Percentiles rank a stretch among this genome's conserved stretches.
Evolutionary conservation across 2,329 filamentous ascomycete species (phyloP).

Genomic region (Arthrobotrys iridis): DNA sequence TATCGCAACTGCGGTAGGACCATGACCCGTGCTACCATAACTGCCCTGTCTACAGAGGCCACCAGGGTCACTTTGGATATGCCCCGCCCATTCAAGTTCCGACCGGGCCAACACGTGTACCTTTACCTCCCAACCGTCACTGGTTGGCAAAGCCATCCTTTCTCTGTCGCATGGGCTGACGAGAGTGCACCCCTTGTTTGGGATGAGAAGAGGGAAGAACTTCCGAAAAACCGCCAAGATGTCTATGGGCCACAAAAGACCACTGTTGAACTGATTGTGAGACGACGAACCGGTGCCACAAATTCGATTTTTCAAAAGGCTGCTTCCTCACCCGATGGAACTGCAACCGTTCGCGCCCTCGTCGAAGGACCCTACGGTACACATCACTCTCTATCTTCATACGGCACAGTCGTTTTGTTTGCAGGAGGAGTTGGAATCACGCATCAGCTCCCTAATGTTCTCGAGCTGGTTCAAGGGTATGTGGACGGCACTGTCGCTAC

Average conservation of each 20-base stretch:
- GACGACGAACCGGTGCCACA: slow-evolving; percentile 79
- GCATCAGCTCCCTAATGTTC: slow-evolving; percentile 79
- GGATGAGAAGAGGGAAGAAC: slow-evolving; percentile 63
- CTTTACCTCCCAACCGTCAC: slow-evolving; percentile 79
- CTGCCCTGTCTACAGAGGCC: slow-evolving; percentile 79
- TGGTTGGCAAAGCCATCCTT: slow-evolving; percentile 77
- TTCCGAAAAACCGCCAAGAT: slow-evolving; percentile 71
- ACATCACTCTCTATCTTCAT: slow-evolving; percentile 75
- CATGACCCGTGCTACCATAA: slow-evolving; percentile 74
- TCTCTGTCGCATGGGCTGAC: slow-evolving; percentile 81
- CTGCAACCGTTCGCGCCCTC: slow-evolving; percentile 72
- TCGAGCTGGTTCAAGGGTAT: slow-evolving; percentile 75
- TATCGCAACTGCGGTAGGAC: slow-evolving; percentile 73
- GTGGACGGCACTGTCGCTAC: slow-evolving; percentile 75
- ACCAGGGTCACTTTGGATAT: slow-evolving; percentile 77
- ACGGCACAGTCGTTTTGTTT: slow-evolving; percentile 81
- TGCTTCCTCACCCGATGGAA: slow-evolving; percentile 69
- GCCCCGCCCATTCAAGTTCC: slow-evolving; percentile 79
- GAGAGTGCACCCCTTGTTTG: slow-evolving; percentile 66
- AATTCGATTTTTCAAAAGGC: slow-evolving; percentile 75
- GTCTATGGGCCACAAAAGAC: slow-evolving; percentile 71
- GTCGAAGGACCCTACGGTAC: slow-evolving; percentile 83
- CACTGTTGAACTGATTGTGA: slow-evolving; percentile 76
- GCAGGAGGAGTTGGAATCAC: slow-evolving; percentile 84
- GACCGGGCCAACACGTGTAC: slow-evolving; percentile 80